Percentiles rank a stretch among this genome's conserved stretches.
Evolutionary conservation across 2,329 filamentous ascomycete genomes (phyloP).

Genomic region (Trichoderma atrobrunneum): DNA sequence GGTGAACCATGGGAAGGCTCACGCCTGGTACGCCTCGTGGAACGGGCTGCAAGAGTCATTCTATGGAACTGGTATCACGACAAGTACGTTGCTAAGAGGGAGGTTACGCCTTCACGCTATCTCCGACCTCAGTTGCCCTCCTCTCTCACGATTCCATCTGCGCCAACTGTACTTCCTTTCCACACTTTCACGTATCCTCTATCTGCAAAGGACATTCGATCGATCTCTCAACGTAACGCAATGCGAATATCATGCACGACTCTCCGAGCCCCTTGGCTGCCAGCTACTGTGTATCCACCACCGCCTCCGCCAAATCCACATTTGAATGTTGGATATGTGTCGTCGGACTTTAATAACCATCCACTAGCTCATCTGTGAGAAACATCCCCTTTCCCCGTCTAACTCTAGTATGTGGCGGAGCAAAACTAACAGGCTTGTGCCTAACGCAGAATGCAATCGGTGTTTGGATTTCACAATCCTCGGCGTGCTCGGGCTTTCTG

Average conservation of each 20-base stretch:
- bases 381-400: background rate
- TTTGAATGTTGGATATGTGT: slow-evolving; percentile 93
- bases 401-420: background rate
- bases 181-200: slow-evolving; percentile 96
- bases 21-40: slow-evolving; percentile 75
- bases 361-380: slow-evolving; percentile 79
- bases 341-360: slow-evolving; percentile 98
- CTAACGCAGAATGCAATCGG: slow-evolving; percentile 77
- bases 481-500: slow-evolving; percentile 79
- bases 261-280: slow-evolving; percentile 81
- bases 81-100: slow-evolving; percentile 61
- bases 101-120: slow-evolving; percentile 58
- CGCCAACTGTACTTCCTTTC: slow-evolving; percentile 92
- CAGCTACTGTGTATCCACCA: slow-evolving; percentile 75
- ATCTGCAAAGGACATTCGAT: slow-evolving; percentile 84
- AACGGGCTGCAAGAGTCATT: slow-evolving; percentile 74
- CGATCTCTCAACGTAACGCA: slow-evolving; percentile 93
- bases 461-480: slow-evolving; percentile 85
- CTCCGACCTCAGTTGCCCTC: slow-evolving; percentile 69
- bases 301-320: slow-evolving; percentile 77
- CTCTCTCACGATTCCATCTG: slow-evolving; percentile 73
- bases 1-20: slow-evolving; percentile 85
- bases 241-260: slow-evolving; percentile 90
- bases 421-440: slow-evolving; percentile 6
- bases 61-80: slow-evolving; percentile 88